Conservation (phyloP, 169 alveolate species). For the Cryptosporidium meleagridis region DNA sequence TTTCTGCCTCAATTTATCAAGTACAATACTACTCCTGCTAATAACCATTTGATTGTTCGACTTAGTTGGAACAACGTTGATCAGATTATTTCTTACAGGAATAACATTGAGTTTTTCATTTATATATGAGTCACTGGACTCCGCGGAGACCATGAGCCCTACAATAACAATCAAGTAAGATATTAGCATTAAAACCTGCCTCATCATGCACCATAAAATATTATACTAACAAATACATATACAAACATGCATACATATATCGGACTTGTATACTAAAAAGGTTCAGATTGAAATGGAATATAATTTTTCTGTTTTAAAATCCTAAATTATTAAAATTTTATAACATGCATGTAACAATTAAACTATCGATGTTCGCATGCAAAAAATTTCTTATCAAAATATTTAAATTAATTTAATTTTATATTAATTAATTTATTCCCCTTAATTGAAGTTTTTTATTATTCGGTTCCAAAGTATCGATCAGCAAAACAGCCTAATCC, state of each 20-base stretch:
- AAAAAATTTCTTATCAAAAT: neutral
- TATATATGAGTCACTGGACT: constrained; percentile 26
- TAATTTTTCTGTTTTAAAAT: neutral
- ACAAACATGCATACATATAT: too few relatives aligned
- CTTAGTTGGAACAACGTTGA: constrained; percentile 39
- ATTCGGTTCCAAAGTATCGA: constrained; percentile 75
- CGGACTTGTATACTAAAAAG: neutral
- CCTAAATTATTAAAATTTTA: constrained; percentile 4
- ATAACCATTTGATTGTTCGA: neutral
- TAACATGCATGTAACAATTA: constrained; percentile 3
- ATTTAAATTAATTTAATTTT: neutral
- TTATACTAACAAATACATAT: too few relatives aligned
- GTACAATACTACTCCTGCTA: neutral
- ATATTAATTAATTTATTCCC: neutral
- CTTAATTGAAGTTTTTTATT: neutral
- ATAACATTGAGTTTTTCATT: constrained; percentile 24
- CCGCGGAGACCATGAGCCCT: constrained; percentile 4
- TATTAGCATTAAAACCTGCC: neutral
- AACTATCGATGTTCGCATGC: constrained; percentile 18
- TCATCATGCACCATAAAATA: neutral
- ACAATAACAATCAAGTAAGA: neutral
- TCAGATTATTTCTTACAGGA: constrained; percentile 8
- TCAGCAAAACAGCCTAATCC: constrained; percentile 76
- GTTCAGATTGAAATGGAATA: neutral
- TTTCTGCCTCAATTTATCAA: constrained; percentile 7